Evolutionary conservation across 768 basidiomycete species (phyloP).

Genomic region (Trametes gibbosa): DNA sequence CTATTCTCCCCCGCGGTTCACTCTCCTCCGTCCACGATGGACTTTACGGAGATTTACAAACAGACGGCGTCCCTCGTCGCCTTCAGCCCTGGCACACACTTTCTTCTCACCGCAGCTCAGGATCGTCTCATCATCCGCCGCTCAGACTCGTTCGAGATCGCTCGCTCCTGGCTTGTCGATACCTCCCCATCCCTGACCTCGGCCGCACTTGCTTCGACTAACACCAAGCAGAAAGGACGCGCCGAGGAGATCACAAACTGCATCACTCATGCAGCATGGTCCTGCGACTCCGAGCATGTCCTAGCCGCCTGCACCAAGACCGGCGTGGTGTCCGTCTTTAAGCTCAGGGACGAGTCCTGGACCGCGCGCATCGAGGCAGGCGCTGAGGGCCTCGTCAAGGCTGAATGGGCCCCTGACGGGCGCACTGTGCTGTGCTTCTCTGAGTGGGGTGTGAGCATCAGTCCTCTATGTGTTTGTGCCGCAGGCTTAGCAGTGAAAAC

Average conservation of each 20-base stretch:
- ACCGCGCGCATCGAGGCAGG: slow-evolving; percentile 75
- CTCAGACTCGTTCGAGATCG: slow-evolving; percentile 80
- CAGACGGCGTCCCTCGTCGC: slow-evolving; percentile 65
- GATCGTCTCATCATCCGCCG: slow-evolving; percentile 82
- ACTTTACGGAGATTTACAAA: slow-evolving; percentile 84
- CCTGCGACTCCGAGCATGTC: slow-evolving; percentile 84
- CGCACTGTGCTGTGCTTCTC: slow-evolving; percentile 85
- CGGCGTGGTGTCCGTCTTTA: slow-evolving; percentile 74
- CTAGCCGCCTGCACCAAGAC: slow-evolving; percentile 74
- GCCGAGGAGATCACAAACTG: slow-evolving; percentile 27
- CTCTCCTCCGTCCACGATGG: slow-evolving; percentile 43
- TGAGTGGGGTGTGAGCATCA: slow-evolving; percentile 80
- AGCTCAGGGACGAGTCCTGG: slow-evolving; percentile 78
- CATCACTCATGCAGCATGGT: slow-evolving; percentile 83
- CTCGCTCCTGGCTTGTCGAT: slow-evolving; percentile 74
- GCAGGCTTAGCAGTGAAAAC: not conserved
- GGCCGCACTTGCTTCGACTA: slow-evolving; percentile 32
- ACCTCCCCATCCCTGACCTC: slow-evolving; percentile 50
- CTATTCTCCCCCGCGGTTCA: not conserved
- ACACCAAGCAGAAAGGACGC: not conserved
- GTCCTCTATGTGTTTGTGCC: not conserved
- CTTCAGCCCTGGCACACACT: slow-evolving; percentile 87
- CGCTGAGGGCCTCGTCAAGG: slow-evolving; percentile 80
- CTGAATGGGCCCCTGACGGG: slow-evolving; percentile 90
- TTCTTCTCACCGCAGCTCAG: slow-evolving; percentile 76